Conservation (phyloP, 2,329 filamentous ascomycete genomes). For the Cryphonectria radicalis region DNA sequence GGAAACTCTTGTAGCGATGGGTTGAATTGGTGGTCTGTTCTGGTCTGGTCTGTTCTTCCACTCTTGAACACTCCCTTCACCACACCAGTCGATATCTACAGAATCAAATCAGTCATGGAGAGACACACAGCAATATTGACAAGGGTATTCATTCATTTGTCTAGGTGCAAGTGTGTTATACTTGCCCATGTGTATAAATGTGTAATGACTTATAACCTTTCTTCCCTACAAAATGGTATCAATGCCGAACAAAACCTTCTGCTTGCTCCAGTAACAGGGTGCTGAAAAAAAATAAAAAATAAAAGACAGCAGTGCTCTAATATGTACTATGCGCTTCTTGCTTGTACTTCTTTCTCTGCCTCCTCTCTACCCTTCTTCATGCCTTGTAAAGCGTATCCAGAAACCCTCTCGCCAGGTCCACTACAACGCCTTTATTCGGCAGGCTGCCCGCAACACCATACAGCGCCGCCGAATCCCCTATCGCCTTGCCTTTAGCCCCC, state of each 20-base stretch:
- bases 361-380: constrained; percentile 43
- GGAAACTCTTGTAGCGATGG: neutral
- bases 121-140: neutral
- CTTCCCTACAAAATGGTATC: neutral
- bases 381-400: constrained; percentile 92
- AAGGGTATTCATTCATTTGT: neutral
- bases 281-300: too few species aligned
- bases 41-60: too few species aligned
- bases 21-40: too few species aligned
- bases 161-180: neutral
- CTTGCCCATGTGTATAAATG: neutral
- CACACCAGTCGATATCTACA: neutral
- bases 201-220: neutral
- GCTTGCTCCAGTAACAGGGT: neutral
- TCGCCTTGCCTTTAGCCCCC: constrained; percentile 65
- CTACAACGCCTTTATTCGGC: constrained; percentile 94
- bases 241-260: neutral
- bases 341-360: neutral
- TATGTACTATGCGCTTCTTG: neutral
- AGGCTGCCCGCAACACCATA: constrained; percentile 95
- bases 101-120: neutral
- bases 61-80: too few species aligned
- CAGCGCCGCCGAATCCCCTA: constrained; percentile 82
- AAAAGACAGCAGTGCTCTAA: neutral
- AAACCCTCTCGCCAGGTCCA: constrained; percentile 87